Conservation (phyloP, 2,329 filamentous ascomycete genomes). For the Trichoderma sp. region DNA sequence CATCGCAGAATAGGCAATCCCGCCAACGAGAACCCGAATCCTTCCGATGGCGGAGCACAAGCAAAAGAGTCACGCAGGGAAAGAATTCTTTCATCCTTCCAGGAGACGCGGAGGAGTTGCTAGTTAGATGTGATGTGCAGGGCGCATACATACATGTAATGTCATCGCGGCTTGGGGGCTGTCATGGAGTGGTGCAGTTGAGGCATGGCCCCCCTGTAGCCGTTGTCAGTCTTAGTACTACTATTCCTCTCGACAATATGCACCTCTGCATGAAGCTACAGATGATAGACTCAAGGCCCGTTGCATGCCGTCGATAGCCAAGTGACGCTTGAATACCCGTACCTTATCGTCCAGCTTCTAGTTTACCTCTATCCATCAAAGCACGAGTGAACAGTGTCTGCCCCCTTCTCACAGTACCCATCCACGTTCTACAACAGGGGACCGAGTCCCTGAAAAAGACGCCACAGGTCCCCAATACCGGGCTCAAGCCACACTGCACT, state of each 20-base stretch:
- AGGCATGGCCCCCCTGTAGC: not conserved
- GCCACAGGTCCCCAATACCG: not conserved
- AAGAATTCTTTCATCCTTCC: no score
- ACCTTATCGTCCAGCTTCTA: not conserved
- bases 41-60: slow-evolving; percentile 9
- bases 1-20: slow-evolving; percentile 11
- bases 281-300: not conserved
- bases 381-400: no score
- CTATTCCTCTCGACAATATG: not conserved
- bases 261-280: not conserved
- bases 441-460: no score
- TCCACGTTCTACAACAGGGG: no score
- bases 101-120: no score
- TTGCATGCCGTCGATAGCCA: slow-evolving; percentile 6
- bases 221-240: not conserved
- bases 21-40: slow-evolving; percentile 7
- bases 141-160: not conserved
- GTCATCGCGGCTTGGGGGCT: not conserved
- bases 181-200: not conserved
- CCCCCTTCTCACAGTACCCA: no score
- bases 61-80: no score
- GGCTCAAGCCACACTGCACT: slow-evolving; percentile 7
- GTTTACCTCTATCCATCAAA: no score
- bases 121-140: no score
- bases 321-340: not conserved